Evolutionary conservation across 805 yeast genomes (phyloP).

Genomic region (Starmerella roubikii): DNA sequence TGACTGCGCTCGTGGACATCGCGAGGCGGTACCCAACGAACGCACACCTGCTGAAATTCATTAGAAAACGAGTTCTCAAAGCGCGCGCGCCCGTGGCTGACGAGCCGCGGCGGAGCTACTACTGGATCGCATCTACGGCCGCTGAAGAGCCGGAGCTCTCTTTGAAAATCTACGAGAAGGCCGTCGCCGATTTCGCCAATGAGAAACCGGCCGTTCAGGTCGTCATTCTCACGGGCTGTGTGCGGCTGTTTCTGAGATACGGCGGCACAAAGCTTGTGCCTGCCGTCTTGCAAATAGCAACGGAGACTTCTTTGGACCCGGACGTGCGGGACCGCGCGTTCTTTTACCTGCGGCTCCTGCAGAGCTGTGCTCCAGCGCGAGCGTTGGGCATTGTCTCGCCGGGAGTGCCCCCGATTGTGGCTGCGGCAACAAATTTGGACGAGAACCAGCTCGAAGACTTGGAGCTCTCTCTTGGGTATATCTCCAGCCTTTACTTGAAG

Average conservation of each 20-base stretch:
- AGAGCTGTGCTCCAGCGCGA: conserved; percentile 31
- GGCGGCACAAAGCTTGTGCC: conserved; percentile 45
- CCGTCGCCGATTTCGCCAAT: conserved; percentile 37
- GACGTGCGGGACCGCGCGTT: conserved; percentile 77
- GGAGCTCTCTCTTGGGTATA: conserved; percentile 65
- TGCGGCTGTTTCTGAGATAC: conserved; percentile 47
- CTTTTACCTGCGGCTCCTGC: conserved; percentile 68
- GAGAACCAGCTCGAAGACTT: conserved; percentile 62
- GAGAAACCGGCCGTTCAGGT: conserved; percentile 66
- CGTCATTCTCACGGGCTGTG: conserved; percentile 56
- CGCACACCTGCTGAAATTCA: conserved; percentile 26
- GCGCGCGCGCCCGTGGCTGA: conserved; percentile 31
- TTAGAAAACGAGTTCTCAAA: no score
- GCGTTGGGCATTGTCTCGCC: conserved; percentile 44
- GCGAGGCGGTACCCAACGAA: conserved; percentile 58
- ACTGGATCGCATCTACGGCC: conserved; percentile 73
- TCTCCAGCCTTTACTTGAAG: conserved; percentile 72
- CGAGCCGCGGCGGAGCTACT: conserved; percentile 61
- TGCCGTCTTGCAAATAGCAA: conserved; percentile 47
- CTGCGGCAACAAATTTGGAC: conserved; percentile 58
- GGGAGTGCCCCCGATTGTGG: conserved; percentile 46
- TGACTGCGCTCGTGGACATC: conserved; percentile 62
- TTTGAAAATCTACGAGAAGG: conserved; percentile 28
- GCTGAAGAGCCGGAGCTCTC: conserved; percentile 14
- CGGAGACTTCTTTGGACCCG: conserved; percentile 66